Evolutionary conservation across 805 yeast genomes (phyloP), one percentile per base, ranked within the genome.

Genomic region (Candida anglica): DNA sequence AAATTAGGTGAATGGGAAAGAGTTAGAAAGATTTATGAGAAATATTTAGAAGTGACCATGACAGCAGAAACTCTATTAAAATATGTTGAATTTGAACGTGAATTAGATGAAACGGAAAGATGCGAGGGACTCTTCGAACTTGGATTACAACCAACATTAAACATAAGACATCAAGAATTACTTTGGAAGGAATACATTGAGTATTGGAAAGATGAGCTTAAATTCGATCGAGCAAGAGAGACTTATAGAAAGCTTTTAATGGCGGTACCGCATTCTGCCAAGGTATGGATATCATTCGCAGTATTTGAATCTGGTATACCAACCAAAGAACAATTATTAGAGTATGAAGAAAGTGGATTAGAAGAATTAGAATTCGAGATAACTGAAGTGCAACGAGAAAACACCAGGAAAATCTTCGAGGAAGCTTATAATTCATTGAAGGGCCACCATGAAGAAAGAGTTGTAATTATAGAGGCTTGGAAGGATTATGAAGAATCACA

Each of bases 1-100:
- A 61, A 67, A 34, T 53, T 89, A 29, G 84, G 83, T 23, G 93
- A 88, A 47, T 84, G 84, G 66, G 94, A 83, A 40, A 60, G 96
- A 22, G 88, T 82, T 6, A 62, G 98, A 20, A 77, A 63, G 51
- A 49, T 93, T 3, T 87, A 77, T 52, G 85, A 80, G 42, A 79
- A 76, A 48, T 75, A 73, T 60, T 42, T 85, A n/a, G 81, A 77
- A 42, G 19, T 50, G 9, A 42, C 54, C 19, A 16, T 50, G 18
- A 5, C 15, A 4, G 26, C 30, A 9, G 6, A 57, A 3, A 65
- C 74, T 0, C 79, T 97, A 81, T 47, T 73, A 3, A 69, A 71
- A 4, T 88, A 77, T 58, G 80, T 89, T 1, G 71, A 69, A 3
- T 69, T 89, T 42, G 98, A 91, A 54, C 64, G 60, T 32, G 63